These are phyloP conservation scores for Spathaspora sp. DNA, from an alignment of 805 yeast species.

Conservation along the genomic window DNA sequence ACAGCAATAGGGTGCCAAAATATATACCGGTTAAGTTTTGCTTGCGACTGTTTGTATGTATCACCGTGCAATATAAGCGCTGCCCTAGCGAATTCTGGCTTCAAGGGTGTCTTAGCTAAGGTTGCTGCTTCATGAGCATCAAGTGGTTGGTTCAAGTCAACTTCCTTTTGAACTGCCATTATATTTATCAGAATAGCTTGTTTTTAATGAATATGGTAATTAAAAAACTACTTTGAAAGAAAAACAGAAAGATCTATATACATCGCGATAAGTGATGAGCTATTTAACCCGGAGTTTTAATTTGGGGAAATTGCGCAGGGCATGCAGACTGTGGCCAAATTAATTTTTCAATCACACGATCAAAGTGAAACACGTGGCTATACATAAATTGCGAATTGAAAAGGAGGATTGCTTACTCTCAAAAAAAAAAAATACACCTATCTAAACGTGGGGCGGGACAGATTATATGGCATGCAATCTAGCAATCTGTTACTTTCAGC, in stretches of 20 bases:
- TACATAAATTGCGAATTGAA: neutral
- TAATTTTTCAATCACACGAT: neutral
- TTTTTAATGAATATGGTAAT: too few species aligned
- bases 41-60: slow-evolving; percentile 45
- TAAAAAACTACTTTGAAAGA: neutral
- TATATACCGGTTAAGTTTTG: slow-evolving; percentile 41
- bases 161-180: slow-evolving; percentile 48
- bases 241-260: neutral
- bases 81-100: slow-evolving; percentile 58
- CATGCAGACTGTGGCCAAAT: slow-evolving; percentile 1
- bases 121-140: slow-evolving; percentile 49
- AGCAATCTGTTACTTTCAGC: neutral
- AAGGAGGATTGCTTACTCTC: too few species aligned
- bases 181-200: neutral
- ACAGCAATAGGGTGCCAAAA: slow-evolving; percentile 46
- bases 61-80: slow-evolving; percentile 64
- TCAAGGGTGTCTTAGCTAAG: slow-evolving; percentile 45
- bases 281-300: neutral
- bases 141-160: slow-evolving; percentile 53
- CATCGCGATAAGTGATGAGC: slow-evolving; percentile 19
- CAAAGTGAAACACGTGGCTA: neutral
- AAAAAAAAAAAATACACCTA: too few species aligned
- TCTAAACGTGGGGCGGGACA: neutral
- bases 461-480: neutral
- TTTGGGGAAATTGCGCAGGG: neutral